Conservation (phyloP, 2,329 filamentous ascomycete species). For the Zymoseptoria passerinii region DNA sequence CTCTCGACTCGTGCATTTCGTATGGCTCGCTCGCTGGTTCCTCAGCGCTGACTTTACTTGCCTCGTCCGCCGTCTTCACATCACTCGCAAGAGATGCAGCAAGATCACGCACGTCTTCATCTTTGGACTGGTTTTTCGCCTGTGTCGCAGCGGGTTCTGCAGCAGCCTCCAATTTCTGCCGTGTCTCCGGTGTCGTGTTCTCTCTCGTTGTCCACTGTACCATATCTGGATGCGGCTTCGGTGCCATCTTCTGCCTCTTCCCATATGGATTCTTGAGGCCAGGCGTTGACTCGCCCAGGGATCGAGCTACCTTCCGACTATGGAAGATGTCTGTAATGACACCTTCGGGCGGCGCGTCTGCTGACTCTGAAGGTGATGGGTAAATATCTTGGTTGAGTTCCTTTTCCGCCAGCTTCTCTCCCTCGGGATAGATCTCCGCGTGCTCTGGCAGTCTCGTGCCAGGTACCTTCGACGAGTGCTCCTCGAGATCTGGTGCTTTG, state of each 20-base stretch:
- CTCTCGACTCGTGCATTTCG: slow-evolving; percentile 75
- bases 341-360: slow-evolving; percentile 46
- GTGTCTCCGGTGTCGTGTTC: slow-evolving; percentile 4
- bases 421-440: slow-evolving; percentile 39
- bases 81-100: slow-evolving; percentile 34
- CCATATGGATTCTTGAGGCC: slow-evolving; percentile 32
- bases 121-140: slow-evolving; percentile 1
- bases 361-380: slow-evolving; percentile 13
- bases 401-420: slow-evolving; percentile 33
- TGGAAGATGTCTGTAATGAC: slow-evolving; percentile 55
- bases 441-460: slow-evolving; percentile 48
- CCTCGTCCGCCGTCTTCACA: not conserved
- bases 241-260: slow-evolving; percentile 22
- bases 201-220: slow-evolving; percentile 21
- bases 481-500: slow-evolving; percentile 42
- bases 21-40: slow-evolving; percentile 37
- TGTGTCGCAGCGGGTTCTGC: not conserved
- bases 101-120: slow-evolving; percentile 32
- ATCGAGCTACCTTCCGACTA: slow-evolving; percentile 49
- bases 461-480: slow-evolving; percentile 36
- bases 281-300: slow-evolving; percentile 36
- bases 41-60: not conserved
- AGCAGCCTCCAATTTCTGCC: not conserved
- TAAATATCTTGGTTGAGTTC: slow-evolving; percentile 50
- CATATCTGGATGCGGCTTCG: slow-evolving; percentile 29